phyloP scores from a whole-genome alignment of 768 basidiomycete genomes.

The Rhizopogon sp. region DNA sequence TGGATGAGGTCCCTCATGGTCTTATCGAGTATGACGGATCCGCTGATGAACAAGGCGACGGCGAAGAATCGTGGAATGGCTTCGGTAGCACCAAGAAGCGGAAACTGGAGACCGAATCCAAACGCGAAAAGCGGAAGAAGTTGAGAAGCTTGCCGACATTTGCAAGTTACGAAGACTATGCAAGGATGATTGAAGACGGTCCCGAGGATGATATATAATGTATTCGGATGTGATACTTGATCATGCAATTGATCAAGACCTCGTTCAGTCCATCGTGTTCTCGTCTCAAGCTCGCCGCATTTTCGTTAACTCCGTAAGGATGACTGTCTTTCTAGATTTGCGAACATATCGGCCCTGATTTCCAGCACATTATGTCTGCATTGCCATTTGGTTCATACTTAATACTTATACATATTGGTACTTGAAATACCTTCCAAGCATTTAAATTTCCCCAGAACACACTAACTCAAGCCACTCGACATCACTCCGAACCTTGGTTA shows the following conservation, averaged over 20 bases:
- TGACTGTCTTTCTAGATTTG: too few relatives aligned
- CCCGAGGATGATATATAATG: constrained; percentile 23
- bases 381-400: too few relatives aligned
- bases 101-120: constrained; percentile 35
- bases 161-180: constrained; percentile 85
- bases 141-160: constrained; percentile 68
- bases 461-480: constrained; percentile 78
- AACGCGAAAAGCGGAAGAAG: constrained; percentile 59
- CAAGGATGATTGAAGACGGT: constrained; percentile 72
- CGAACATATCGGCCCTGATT: too few relatives aligned
- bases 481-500: constrained; percentile 83
- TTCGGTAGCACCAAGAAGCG: constrained; percentile 34
- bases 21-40: constrained; percentile 60
- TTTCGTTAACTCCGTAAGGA: too few relatives aligned
- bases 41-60: constrained; percentile 37
- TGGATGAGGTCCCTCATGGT: constrained; percentile 49
- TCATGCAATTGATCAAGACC: not conserved
- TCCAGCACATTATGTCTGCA: too few relatives aligned
- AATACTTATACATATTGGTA: too few relatives aligned
- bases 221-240: not conserved
- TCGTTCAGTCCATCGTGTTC: too few relatives aligned
- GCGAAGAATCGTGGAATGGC: constrained; percentile 50
- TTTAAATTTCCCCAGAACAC: constrained; percentile 57
- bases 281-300: too few relatives aligned
- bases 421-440: not conserved